A percentile compares a stretch with the other conserved stretches of the same genome.
phyloP scores from a whole-genome alignment of 1,139 yeast species.

The Kodamaea sp. region DNA sequence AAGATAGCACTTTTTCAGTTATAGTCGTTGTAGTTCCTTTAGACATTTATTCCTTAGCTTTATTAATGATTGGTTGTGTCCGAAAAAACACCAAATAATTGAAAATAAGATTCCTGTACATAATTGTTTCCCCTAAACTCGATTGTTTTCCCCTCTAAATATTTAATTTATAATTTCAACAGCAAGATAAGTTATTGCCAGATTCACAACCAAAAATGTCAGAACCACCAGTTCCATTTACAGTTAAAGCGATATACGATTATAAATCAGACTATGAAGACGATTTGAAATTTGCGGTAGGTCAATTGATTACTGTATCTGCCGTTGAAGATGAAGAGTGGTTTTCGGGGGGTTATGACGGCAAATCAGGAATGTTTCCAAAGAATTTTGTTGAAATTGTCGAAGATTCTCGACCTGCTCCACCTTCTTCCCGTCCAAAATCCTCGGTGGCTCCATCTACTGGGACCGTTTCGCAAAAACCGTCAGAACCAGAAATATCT shows the following conservation, averaged over 20 bases:
- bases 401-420: slow-evolving; percentile 9
- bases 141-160: not conserved
- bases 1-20: slow-evolving; percentile 39
- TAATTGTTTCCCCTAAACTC: not conserved
- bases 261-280: slow-evolving; percentile 80
- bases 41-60: slow-evolving; percentile 2
- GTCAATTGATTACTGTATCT: slow-evolving; percentile 69
- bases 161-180: not conserved
- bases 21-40: slow-evolving; percentile 26
- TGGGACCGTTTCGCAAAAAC: not conserved
- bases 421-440: slow-evolving; percentile 6
- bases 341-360: slow-evolving; percentile 68
- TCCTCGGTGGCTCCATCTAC: not conserved
- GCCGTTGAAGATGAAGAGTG: slow-evolving; percentile 87
- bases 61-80: too few relatives aligned
- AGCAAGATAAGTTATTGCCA: not conserved
- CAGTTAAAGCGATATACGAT: slow-evolving; percentile 65
- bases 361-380: slow-evolving; percentile 79
- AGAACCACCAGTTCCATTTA: slow-evolving; percentile 49
- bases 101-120: slow-evolving; percentile 1
- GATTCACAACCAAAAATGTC: slow-evolving; percentile 8
- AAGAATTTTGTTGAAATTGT: slow-evolving; percentile 66
- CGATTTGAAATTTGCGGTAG: slow-evolving; percentile 68
- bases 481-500: not conserved
- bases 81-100: too few relatives aligned